These are phyloP conservation scores for Adansonia digitata DNA, from an alignment of 345 rosid species.

Conservation along the genomic window DNA sequence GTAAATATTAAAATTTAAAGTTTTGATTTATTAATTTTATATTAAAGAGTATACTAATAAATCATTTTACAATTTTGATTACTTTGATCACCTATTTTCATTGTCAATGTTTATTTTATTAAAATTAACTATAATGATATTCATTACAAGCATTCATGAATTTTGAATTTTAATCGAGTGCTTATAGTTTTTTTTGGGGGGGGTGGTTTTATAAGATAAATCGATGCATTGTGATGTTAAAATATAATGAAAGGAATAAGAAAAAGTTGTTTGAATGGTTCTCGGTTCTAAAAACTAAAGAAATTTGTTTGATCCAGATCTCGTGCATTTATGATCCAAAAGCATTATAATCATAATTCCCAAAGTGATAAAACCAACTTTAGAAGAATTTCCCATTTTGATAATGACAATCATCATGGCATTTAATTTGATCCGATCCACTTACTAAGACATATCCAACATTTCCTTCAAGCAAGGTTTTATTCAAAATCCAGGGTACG, in stretches of 20 bases:
- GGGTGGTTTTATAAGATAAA: no score
- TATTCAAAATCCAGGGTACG: neutral
- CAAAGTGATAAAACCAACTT: constrained; percentile 5
- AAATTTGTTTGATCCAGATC: neutral
- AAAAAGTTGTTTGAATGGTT: neutral
- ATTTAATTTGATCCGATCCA: neutral
- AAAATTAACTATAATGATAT: no score
- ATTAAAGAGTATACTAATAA: no score
- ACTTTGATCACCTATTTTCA: no score
- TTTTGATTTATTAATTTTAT: no score
- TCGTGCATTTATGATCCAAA: constrained; percentile 5
- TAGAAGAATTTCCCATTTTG: neutral
- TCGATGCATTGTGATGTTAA: neutral
- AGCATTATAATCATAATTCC: neutral
- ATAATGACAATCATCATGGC: neutral
- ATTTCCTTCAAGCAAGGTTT: neutral
- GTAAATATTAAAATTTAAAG: no score
- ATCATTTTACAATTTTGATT: no score
- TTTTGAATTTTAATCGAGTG: no score
- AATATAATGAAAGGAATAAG: neutral
- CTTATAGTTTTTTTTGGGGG: no score
- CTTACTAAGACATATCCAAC: neutral
- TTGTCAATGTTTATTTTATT: no score
- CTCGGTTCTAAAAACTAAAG: neutral
- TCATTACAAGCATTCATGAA: no score